Conservation (phyloP, 495 filamentous ascomycete genomes). For the Podospora conica region DNA sequence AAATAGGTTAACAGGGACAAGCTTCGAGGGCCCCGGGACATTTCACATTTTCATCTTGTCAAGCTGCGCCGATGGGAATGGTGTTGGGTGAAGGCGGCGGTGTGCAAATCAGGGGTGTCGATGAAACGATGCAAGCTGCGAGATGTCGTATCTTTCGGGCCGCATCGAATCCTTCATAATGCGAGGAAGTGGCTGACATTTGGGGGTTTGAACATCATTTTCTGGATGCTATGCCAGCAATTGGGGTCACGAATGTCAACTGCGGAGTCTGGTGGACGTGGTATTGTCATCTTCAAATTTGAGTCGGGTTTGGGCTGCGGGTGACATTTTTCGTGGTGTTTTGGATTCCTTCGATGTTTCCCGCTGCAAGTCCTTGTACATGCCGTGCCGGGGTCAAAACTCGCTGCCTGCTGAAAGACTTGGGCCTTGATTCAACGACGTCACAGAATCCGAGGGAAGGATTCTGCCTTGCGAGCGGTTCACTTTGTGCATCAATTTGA, state of each 20-base stretch:
- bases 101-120: background rate
- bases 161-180: background rate
- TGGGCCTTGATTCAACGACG: background rate
- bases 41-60: background rate
- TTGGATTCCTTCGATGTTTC: background rate
- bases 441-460: background rate
- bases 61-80: background rate
- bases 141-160: background rate
- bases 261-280: background rate
- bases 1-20: background rate
- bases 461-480: background rate
- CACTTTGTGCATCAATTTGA: too few species aligned
- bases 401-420: background rate
- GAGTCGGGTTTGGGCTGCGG: background rate
- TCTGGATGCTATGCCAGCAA: background rate
- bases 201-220: background rate
- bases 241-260: background rate
- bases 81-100: background rate
- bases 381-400: background rate
- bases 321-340: background rate
- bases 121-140: background rate
- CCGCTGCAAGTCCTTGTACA: background rate
- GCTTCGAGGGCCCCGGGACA: background rate
- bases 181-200: background rate
- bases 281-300: background rate